These are phyloP conservation scores for Lichtheimia hyalospora DNA, from an alignment of 371 early-diverging fungal genomes.

Conservation along the genomic window DNA sequence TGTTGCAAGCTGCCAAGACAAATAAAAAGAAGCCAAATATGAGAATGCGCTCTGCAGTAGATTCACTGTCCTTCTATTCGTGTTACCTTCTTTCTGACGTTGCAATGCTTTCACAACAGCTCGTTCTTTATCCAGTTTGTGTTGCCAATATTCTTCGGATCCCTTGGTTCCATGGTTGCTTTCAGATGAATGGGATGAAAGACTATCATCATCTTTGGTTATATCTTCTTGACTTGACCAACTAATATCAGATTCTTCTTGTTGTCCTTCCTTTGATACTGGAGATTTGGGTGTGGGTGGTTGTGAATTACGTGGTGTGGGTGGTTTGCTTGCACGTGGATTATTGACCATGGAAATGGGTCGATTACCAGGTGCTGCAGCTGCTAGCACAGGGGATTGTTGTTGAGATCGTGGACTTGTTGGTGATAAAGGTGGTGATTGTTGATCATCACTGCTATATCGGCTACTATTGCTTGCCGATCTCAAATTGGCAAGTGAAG, in stretches of 20 bases:
- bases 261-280: neutral
- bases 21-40: too few relatives aligned
- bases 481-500: slow-evolving; percentile 13
- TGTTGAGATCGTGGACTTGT: slow-evolving; percentile 6
- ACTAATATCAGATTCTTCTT: slow-evolving; percentile 5
- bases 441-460: neutral
- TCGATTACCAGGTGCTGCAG: too few relatives aligned
- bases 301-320: neutral
- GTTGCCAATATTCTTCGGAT: slow-evolving; percentile 9
- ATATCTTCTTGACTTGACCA: neutral
- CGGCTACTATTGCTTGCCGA: neutral
- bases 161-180: neutral
- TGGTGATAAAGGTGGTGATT: slow-evolving; percentile 11
- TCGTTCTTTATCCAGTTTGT: slow-evolving; percentile 34
- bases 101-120: slow-evolving; percentile 39
- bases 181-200: neutral
- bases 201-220: neutral
- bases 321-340: too few relatives aligned
- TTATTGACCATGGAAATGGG: too few relatives aligned
- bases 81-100: slow-evolving; percentile 45
- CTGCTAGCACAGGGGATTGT: neutral
- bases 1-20: slow-evolving; percentile 26
- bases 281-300: neutral
- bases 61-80: neutral
- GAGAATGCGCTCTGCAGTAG: neutral